Conservation (phyloP, 768 basidiomycete species). For the Daedaleopsis sinensis region DNA sequence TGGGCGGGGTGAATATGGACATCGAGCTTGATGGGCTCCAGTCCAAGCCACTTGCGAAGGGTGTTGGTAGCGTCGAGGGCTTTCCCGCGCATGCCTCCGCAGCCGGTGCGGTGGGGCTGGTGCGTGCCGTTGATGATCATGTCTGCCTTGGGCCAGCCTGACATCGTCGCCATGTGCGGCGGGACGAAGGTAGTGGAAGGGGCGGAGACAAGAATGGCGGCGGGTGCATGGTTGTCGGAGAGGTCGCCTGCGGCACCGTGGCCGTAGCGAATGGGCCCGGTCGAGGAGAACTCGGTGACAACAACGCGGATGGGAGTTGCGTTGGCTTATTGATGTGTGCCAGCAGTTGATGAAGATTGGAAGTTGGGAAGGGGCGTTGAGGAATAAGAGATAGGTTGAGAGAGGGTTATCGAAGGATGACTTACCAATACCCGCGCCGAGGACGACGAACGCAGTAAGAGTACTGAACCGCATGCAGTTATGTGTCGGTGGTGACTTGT, state of each 20-base stretch:
- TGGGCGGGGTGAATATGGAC: neutral
- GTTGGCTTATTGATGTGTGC: conserved; percentile 24
- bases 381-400: neutral
- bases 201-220: too few relatives aligned
- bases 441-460: conserved; percentile 16
- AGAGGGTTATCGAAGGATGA: neutral
- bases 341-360: neutral
- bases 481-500: neutral
- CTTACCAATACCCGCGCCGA: conserved; percentile 23
- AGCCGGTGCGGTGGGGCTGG: conserved; percentile 27
- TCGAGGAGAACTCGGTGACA: conserved; percentile 33
- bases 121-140: neutral
- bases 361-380: conserved; percentile 3
- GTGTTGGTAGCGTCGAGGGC: conserved; percentile 53
- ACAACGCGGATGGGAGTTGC: conserved; percentile 53
- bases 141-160: neutral
- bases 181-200: too few relatives aligned
- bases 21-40: conserved; percentile 46
- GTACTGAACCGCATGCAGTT: conserved; percentile 12
- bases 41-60: conserved; percentile 58
- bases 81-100: conserved; percentile 48
- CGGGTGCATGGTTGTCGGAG: conserved; percentile 21
- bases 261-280: conserved; percentile 39
- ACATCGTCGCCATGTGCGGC: conserved; percentile 2
- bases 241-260: conserved; percentile 36